Percentiles rank a stretch among this genome's conserved stretches.
These are phyloP conservation scores for Ilex asprella DNA, from an alignment of 257 asterid species.

Conservation along the genomic window DNA sequence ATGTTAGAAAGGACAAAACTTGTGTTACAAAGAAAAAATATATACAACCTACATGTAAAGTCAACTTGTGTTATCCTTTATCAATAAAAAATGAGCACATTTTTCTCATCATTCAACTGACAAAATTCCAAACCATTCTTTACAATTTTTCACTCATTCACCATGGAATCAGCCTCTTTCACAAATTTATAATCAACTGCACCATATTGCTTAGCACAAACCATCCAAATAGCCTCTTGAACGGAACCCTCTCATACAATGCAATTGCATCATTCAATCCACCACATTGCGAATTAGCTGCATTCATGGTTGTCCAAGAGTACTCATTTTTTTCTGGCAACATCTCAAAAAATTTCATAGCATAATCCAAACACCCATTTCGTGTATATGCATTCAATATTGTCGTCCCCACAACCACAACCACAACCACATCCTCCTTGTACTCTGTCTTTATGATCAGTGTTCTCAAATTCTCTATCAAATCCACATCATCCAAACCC, in stretches of 20 bases:
- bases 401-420: constrained; percentile 16
- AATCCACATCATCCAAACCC: constrained; percentile 11
- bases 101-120: too few relatives aligned
- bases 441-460: constrained; percentile 11
- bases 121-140: too few relatives aligned
- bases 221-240: too few relatives aligned
- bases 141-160: too few relatives aligned
- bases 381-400: constrained; percentile 16
- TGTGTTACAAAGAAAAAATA: too few relatives aligned
- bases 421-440: constrained; percentile 15
- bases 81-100: too few relatives aligned
- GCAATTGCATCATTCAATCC: constrained; percentile 18
- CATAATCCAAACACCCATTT: constrained; percentile 12
- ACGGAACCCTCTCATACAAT: constrained; percentile 7
- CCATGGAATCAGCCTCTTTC: too few relatives aligned
- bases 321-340: constrained; percentile 14
- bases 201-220: too few relatives aligned
- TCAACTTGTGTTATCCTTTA: too few relatives aligned
- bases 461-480: constrained; percentile 8
- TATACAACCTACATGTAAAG: too few relatives aligned
- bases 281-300: constrained; percentile 12
- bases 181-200: too few relatives aligned
- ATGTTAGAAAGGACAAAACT: too few relatives aligned
- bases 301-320: constrained; percentile 18
- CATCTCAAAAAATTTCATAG: constrained; percentile 15